Percentiles rank a stretch among this genome's conserved stretches.
phyloP scores from a whole-genome alignment of 345 rosid species.

The Eucalyptus sp. region DNA sequence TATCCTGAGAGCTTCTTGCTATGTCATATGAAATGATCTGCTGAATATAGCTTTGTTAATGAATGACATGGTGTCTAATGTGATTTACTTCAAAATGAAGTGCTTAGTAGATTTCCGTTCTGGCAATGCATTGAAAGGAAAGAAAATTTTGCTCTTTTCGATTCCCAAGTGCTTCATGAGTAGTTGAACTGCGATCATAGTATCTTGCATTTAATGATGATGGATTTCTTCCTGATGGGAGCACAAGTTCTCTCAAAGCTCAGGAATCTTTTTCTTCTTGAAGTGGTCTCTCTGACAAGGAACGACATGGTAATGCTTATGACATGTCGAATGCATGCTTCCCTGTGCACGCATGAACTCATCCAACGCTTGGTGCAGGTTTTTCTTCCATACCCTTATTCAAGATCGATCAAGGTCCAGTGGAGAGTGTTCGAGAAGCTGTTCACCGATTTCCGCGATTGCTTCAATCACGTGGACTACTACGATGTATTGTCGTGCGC shows the following conservation, averaged over 20 bases:
- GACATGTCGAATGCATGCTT: background rate
- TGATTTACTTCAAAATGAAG: background rate
- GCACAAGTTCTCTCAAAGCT: background rate
- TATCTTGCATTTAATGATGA: background rate
- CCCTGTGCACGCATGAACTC: background rate
- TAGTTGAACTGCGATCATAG: background rate
- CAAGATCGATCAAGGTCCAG: constrained; percentile 54
- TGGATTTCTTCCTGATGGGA: background rate
- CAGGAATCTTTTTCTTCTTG: background rate
- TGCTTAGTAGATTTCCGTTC: background rate
- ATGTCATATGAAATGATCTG: background rate
- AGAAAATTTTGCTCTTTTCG: background rate
- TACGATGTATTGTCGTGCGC: constrained; percentile 53
- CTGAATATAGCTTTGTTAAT: background rate
- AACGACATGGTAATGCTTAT: background rate
- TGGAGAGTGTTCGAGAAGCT: constrained; percentile 81
- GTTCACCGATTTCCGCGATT: constrained; percentile 78
- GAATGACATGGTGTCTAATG: background rate
- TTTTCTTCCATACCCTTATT: constrained; percentile 75
- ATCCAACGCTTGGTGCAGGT: constrained; percentile 20
- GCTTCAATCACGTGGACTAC: constrained; percentile 49
- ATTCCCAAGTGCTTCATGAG: background rate
- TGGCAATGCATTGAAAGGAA: background rate
- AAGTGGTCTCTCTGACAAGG: background rate
- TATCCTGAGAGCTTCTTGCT: background rate